phyloP scores from a whole-genome alignment of 257 asterid genomes.

The Echium plantagineum region DNA sequence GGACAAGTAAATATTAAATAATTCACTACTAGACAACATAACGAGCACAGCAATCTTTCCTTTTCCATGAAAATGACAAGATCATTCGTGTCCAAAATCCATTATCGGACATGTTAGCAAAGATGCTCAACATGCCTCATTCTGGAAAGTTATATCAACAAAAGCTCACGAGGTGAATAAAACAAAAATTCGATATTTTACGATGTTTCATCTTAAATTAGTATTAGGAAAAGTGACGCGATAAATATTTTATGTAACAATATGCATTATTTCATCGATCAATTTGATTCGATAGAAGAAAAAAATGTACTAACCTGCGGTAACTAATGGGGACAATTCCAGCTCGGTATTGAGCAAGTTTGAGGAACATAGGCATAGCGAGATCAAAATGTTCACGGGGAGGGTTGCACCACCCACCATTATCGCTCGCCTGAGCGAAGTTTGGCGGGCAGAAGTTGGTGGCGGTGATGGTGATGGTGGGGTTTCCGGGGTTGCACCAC shows the following conservation, averaged over 20 bases:
- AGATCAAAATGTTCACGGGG: conserved; percentile 73
- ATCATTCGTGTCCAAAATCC: too few relatives aligned
- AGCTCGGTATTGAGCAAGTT: conserved; percentile 58
- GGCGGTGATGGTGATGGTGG: conserved; percentile 58
- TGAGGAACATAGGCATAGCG: conserved; percentile 75
- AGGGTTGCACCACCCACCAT: conserved; percentile 91
- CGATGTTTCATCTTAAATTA: too few relatives aligned
- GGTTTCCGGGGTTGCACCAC: conserved; percentile 58
- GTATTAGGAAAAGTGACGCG: too few relatives aligned
- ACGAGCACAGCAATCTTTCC: too few relatives aligned
- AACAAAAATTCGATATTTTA: neutral
- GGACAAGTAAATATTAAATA: too few relatives aligned
- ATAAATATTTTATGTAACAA: too few relatives aligned
- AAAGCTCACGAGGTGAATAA: neutral
- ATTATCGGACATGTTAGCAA: neutral
- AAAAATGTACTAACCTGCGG: conserved; percentile 44
- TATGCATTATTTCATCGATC: too few relatives aligned
- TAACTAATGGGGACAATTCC: conserved; percentile 67
- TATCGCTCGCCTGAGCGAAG: conserved; percentile 43
- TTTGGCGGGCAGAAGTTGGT: conserved; percentile 80
- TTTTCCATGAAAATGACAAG: too few relatives aligned
- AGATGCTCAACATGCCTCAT: too few relatives aligned
- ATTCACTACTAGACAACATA: too few relatives aligned
- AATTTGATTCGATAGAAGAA: too few relatives aligned
- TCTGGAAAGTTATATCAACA: too few relatives aligned